These are phyloP conservation scores for Fusarium oligoseptatum DNA, from an alignment of 2,329 filamentous ascomycete genomes.

Conservation along the genomic window DNA sequence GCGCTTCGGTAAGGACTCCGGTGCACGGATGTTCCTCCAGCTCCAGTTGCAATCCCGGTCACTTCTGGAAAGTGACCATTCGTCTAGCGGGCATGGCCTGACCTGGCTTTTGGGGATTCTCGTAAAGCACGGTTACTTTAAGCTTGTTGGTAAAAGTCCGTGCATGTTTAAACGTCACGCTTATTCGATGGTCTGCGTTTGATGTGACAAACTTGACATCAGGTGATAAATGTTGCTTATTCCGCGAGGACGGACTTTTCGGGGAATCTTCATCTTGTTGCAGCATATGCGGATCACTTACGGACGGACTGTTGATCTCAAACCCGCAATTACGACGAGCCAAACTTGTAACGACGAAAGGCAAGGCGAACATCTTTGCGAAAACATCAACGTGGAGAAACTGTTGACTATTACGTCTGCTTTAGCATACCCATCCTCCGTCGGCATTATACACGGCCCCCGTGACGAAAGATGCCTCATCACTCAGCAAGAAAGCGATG, in stretches of 20 bases:
- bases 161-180: background rate
- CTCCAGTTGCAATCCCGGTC: background rate
- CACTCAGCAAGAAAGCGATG: conserved; percentile 43
- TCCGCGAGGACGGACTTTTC: background rate
- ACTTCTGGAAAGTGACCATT: conserved; percentile 2
- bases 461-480: conserved; percentile 42
- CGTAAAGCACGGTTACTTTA: background rate
- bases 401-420: background rate
- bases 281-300: background rate
- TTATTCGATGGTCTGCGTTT: background rate
- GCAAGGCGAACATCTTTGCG: background rate
- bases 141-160: background rate
- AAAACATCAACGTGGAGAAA: background rate
- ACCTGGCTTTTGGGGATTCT: background rate
- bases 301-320: background rate
- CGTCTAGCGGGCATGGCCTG: background rate
- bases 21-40: background rate
- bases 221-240: background rate
- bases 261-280: background rate
- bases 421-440: conserved; percentile 50
- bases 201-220: background rate
- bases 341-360: background rate
- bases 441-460: conserved; percentile 55
- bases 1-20: background rate
- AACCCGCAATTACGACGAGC: background rate